Base-by-base conservation (phyloP, 2,329 filamentous ascomycete species). In the Monilinia vaccinii-corymbosi region DNA sequence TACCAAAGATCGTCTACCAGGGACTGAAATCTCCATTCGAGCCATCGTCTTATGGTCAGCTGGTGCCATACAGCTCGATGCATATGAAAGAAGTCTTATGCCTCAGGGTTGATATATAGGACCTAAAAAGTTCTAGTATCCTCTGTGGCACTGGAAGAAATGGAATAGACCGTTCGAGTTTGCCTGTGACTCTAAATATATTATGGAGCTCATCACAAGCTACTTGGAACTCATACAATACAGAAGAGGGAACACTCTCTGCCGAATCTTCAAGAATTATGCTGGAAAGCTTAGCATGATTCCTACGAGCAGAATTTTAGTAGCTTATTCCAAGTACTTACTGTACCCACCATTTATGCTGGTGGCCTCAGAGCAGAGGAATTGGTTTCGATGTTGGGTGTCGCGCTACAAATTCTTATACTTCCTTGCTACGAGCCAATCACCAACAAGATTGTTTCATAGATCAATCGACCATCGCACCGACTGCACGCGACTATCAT, bases 11-110 rank as follows among this genome's bases (percentile, higher is more conserved):
- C 45, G 61, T 38, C 61, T 65, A 18, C 40, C 23, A 18, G 63
- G 64, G 57, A 73, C 79, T 32, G 72, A 51, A n/a, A 48, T 68
- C 25, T 36, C 71, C 59, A 76, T 96, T 21, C 89, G 96, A 70
- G 91, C 89, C 1, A 72, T 94, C 49, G 76, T 91, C 68, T 72
- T 96, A 3, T 96, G 92, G 86, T 79, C 84, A 44, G 86, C 91
- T 14, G 89, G 88, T 1, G 81, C 86, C 5, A 72, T 97, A 64
- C 81, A 88, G 62, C 69, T 96, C 58, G 79, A 82, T 38, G 79
- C 81, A 48, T 97, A 96, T 71, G 86, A 93, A 72, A 76, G 58
- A 47, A 68, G 64, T 48, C 61, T 71, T 13, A 52, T 61, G 34
- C 28, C 56, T 44, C 58, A 28, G 21, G n/a, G 16, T 44, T 55